Evolutionary conservation across 768 basidiomycete genomes (phyloP).

Genomic region (Calocera cornea): DNA sequence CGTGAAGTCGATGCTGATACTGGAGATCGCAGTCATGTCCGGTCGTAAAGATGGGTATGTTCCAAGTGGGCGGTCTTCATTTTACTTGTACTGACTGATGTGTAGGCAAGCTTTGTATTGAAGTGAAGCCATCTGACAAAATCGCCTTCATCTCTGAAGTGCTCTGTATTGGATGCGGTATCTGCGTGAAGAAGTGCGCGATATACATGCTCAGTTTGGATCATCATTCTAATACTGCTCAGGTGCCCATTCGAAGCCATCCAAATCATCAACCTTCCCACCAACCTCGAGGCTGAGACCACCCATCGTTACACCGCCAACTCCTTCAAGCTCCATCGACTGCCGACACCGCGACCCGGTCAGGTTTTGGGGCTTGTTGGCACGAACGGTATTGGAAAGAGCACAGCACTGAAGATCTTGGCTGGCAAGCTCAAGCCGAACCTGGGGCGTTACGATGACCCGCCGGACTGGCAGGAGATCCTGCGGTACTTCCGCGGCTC

Average conservation of each 20-base stretch:
- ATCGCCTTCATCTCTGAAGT: constrained; percentile 99
- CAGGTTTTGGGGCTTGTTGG: constrained; percentile 98
- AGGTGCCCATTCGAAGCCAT: constrained; percentile 99
- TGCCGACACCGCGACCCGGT: constrained; percentile 92
- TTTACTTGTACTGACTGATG: no score
- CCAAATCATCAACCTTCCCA: constrained; percentile 95
- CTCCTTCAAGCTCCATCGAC: constrained; percentile 94
- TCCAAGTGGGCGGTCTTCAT: no score
- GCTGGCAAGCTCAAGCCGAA: constrained; percentile 98
- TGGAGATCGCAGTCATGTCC: constrained; percentile 57
- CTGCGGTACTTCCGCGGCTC: constrained; percentile 97
- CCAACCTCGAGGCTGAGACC: constrained; percentile 88
- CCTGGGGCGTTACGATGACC: constrained; percentile 92
- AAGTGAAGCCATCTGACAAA: constrained; percentile 90
- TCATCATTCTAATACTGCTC: neutral
- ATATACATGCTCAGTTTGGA: neutral
- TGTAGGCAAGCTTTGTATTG: constrained; percentile 91
- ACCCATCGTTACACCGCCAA: constrained; percentile 98
- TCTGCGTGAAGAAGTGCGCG: constrained; percentile 95
- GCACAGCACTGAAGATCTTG: constrained; percentile 90
- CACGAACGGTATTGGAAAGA: constrained; percentile 99
- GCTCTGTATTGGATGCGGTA: constrained; percentile 98
- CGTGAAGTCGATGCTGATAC: constrained; percentile 9
- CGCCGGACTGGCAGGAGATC: constrained; percentile 98
- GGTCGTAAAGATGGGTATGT: constrained; percentile 89